phyloP scores from a whole-genome alignment of 2,329 filamentous ascomycete genomes.

The Harringtonia aguacate region DNA sequence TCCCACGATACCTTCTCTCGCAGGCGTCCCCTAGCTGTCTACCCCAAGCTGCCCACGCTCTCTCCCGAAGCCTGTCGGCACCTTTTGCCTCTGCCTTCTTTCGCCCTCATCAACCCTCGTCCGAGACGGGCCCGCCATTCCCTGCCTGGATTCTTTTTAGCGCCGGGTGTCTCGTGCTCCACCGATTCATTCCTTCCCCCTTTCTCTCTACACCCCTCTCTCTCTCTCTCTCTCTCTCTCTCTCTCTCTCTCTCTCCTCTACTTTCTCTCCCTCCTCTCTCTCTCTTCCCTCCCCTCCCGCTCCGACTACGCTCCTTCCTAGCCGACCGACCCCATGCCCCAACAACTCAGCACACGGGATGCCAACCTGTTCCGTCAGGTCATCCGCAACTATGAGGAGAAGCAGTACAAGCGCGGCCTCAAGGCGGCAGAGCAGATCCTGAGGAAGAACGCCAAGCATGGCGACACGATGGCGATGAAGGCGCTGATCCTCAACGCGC shows the following conservation, averaged over 20 bases:
- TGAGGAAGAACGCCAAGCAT: slow-evolving; percentile 90
- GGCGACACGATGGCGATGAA: slow-evolving; percentile 99
- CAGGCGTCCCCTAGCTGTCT: not conserved
- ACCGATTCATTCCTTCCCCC: not conserved
- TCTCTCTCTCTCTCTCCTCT: slow-evolving; percentile 2
- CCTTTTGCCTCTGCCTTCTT: not conserved
- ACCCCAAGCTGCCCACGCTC: too few relatives aligned
- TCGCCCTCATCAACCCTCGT: not conserved
- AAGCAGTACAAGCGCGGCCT: slow-evolving; percentile 95
- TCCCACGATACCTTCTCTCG: not conserved
- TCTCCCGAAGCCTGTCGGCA: too few relatives aligned
- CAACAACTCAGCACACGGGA: slow-evolving; percentile 78
- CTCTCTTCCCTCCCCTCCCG: slow-evolving; percentile 6
- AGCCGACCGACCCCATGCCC: too few relatives aligned
- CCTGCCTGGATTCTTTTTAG: not conserved
- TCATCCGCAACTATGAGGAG: slow-evolving; percentile 93
- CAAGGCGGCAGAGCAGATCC: slow-evolving; percentile 92
- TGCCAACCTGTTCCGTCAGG: slow-evolving; percentile 82
- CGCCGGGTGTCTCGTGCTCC: too few relatives aligned
- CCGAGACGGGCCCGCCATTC: too few relatives aligned
- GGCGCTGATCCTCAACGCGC: slow-evolving; percentile 86
- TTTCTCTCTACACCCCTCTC: not conserved
- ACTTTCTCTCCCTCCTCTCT: slow-evolving; percentile 1
- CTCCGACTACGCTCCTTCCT: slow-evolving; percentile 15
- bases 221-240: not conserved